These are phyloP conservation scores for Cantharellus cinnabarinus DNA, from an alignment of 768 basidiomycete genomes.

Conservation along the genomic window DNA sequence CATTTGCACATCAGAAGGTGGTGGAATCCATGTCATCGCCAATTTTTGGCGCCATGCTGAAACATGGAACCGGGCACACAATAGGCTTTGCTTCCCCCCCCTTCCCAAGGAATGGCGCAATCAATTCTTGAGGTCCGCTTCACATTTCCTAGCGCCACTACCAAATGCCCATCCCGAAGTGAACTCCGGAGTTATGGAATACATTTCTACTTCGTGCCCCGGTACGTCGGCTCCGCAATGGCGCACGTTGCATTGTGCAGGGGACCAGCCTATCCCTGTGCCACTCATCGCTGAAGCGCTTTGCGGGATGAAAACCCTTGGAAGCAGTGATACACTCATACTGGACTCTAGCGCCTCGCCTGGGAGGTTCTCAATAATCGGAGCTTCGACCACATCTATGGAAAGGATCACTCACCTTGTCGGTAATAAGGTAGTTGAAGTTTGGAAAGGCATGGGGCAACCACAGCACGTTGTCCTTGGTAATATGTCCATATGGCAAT, in stretches of 20 bases:
- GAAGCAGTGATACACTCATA: constrained; percentile 40
- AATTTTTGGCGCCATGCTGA: constrained; percentile 60
- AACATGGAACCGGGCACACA: constrained; percentile 28
- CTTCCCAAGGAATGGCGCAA: neutral
- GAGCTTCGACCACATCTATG: constrained; percentile 32
- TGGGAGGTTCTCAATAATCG: constrained; percentile 55
- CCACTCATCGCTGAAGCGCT: constrained; percentile 38
- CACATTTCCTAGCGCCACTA: neutral
- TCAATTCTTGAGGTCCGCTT: neutral
- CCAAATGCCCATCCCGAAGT: neutral
- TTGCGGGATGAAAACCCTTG: constrained; percentile 23
- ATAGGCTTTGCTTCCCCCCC: constrained; percentile 13
- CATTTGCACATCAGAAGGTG: constrained; percentile 38
- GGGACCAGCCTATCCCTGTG: constrained; percentile 17
- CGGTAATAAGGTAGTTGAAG: constrained; percentile 18
- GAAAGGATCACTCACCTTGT: constrained; percentile 38
- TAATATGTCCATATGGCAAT: constrained; percentile 34
- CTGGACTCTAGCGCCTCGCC: constrained; percentile 62
- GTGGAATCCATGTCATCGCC: constrained; percentile 41
- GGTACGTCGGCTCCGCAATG: neutral
- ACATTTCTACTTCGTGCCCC: neutral
- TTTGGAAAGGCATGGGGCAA: no score
- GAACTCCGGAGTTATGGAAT: neutral
- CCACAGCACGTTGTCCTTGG: no score
- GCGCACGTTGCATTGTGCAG: neutral